These are phyloP conservation scores for Bimuria novae-zelandiae DNA, from an alignment of 2,329 filamentous ascomycete species.

Conservation along the genomic window DNA sequence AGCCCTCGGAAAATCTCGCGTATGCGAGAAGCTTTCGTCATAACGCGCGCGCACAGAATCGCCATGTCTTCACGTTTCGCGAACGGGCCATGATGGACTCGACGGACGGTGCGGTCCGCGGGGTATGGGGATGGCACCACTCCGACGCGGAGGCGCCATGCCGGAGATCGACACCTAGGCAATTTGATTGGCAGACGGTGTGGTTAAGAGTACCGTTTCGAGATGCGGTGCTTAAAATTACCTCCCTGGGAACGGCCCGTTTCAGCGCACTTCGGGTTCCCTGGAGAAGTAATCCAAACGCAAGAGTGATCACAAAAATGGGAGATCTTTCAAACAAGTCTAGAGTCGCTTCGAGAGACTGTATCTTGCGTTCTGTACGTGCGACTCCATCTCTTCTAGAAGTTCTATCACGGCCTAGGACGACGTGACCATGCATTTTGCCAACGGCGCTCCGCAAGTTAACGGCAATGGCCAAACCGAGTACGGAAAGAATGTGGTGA, in stretches of 20 bases:
- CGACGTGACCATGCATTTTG: conserved; percentile 9
- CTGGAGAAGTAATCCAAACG: conserved; percentile 8
- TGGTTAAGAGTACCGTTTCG: conserved; percentile 7
- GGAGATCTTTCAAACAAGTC: background rate
- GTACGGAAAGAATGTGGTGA: conserved; percentile 21
- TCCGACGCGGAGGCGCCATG: conserved; percentile 1
- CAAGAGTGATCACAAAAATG: background rate
- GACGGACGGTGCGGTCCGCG: background rate
- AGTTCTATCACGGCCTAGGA: background rate
- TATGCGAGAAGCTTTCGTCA: too few relatives aligned
- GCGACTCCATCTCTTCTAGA: background rate
- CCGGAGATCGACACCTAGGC: background rate
- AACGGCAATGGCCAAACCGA: conserved; percentile 19
- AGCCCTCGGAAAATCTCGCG: too few relatives aligned
- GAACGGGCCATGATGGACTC: background rate
- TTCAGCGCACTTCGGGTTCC: conserved; percentile 12
- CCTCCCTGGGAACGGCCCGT: conserved; percentile 8
- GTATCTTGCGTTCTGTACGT: background rate
- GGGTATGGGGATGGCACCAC: background rate
- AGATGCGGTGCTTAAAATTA: conserved; percentile 18
- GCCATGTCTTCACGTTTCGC: too few relatives aligned
- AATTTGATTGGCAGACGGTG: conserved; percentile 1
- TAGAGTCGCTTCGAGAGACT: background rate
- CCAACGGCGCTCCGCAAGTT: conserved; percentile 8
- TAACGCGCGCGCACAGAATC: too few relatives aligned